These are phyloP conservation scores for Quercus ilex DNA, from an alignment of 306 rosid genomes.

Conservation along the genomic window DNA sequence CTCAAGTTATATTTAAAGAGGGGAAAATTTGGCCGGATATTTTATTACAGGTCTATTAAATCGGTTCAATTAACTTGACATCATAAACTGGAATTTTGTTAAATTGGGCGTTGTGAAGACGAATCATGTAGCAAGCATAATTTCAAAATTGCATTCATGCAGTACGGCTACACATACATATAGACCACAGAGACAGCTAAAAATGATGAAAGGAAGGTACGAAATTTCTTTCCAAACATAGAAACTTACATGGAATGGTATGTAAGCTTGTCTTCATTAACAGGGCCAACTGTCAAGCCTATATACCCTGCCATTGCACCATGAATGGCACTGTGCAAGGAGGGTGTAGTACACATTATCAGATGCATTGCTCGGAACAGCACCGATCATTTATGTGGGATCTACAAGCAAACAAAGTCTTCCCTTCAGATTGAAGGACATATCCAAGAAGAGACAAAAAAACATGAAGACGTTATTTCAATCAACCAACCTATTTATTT, in stretches of 20 bases:
- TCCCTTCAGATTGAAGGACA: background rate
- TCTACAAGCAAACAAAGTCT: constrained; percentile 32
- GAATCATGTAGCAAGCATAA: no score
- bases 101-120: no score
- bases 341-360: constrained; percentile 68
- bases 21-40: no score
- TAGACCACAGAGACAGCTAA: background rate
- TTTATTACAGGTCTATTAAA: no score
- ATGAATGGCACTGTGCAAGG: constrained; percentile 69
- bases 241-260: constrained; percentile 62
- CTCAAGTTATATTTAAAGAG: no score
- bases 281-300: constrained; percentile 65
- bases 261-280: constrained; percentile 59
- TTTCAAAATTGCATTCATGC: no score
- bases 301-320: constrained; percentile 79
- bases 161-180: no score
- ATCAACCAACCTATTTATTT: constrained; percentile 59
- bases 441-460: background rate
- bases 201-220: background rate
- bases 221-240: no score
- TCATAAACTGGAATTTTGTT: no score
- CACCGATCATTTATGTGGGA: constrained; percentile 81
- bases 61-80: no score
- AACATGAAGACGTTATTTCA: background rate
- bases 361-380: constrained; percentile 66